phyloP scores from a whole-genome alignment of 1,284 basidiomycete species.

The Pyrrhoderma noxium region DNA sequence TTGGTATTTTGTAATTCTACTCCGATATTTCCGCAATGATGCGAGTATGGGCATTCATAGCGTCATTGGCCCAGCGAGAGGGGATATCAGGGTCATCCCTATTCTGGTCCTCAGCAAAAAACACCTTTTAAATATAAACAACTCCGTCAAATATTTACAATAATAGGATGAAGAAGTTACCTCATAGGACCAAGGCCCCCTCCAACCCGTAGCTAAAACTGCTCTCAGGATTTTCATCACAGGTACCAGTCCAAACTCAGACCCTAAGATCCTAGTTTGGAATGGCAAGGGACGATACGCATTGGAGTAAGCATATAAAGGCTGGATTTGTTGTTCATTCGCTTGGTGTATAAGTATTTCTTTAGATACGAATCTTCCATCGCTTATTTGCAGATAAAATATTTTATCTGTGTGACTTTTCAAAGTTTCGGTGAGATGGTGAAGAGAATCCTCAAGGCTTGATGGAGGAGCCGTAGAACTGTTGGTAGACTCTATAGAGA shows the following conservation, averaged over 20 bases:
- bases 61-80: slow-evolving; percentile 24
- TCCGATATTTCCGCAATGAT: slow-evolving; percentile 5
- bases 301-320: slow-evolving; percentile 28
- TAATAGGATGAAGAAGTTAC: slow-evolving; percentile 17
- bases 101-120: slow-evolving; percentile 26
- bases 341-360: slow-evolving; percentile 21
- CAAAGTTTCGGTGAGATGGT: slow-evolving; percentile 21
- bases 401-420: slow-evolving; percentile 22
- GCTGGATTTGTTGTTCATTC: slow-evolving; percentile 23
- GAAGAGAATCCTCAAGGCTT: slow-evolving; percentile 12
- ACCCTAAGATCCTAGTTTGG: slow-evolving; percentile 8
- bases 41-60: slow-evolving; percentile 20
- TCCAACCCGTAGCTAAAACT: slow-evolving; percentile 26
- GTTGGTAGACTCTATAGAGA: too few species aligned
- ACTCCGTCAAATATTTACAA: too few species aligned
- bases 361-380: slow-evolving; percentile 23
- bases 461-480: slow-evolving; percentile 16
- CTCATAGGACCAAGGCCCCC: slow-evolving; percentile 29
- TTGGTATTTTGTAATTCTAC: too few species aligned
- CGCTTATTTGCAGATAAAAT: slow-evolving; percentile 30
- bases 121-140: too few species aligned
- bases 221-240: slow-evolving; percentile 27
- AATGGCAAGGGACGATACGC: slow-evolving; percentile 27
- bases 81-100: slow-evolving; percentile 23
- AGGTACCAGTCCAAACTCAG: slow-evolving; percentile 25